Evolutionary conservation across 768 basidiomycete species (phyloP), one percentile per base, ranked within the genome.

Genomic region (Amanita fuliginea): DNA sequence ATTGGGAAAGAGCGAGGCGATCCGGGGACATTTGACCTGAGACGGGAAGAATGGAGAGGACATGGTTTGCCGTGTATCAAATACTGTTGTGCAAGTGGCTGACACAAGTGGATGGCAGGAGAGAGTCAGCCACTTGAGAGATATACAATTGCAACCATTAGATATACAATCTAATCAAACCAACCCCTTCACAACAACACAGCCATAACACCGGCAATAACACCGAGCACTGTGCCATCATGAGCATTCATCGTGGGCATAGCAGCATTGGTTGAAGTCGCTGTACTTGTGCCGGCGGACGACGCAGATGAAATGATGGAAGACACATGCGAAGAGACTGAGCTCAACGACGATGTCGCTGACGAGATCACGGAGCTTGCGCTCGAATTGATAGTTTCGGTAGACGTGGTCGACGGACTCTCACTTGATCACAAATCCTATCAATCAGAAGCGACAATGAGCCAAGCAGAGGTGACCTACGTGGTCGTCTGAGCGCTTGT

Each of bases 201-300:
- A 34, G 49, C 49, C 49, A 50, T 50, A 42, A 43, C 41, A 33
- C 49, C 49, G 13, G 49, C 49, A 50, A 50, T 50, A 30, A 34
- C 49, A 16, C 49, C 49, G 16, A 50, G 49, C 19, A 50, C 49
- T 42, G 30, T 43, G 19, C 49, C 41, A 22, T 50, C 49, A 13
- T 32, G 32, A 22, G 41, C 41, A 24, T 42, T 50, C 49, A 50
- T 35, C 9, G 42, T 50, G 14, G 49, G 49, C 49, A 50, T 42
- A 35, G 49, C 49, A 34, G 22, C 41, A 43, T 24, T 50, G 41
- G 41, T 35, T 18, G 48, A 24, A 35, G 26, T 50, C 16, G 49
- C 6, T 35, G 49, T 33, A 40, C 35, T 35, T 43, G 33, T 30
- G 35, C 33, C 26, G 24, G 24, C 36, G 7, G 46, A 37, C 6